A percentile compares a stretch with the other conserved stretches of the same genome.
Evolutionary conservation across 768 basidiomycete genomes (phyloP).

Genomic region (Agaricus sinodeliciosus): DNA sequence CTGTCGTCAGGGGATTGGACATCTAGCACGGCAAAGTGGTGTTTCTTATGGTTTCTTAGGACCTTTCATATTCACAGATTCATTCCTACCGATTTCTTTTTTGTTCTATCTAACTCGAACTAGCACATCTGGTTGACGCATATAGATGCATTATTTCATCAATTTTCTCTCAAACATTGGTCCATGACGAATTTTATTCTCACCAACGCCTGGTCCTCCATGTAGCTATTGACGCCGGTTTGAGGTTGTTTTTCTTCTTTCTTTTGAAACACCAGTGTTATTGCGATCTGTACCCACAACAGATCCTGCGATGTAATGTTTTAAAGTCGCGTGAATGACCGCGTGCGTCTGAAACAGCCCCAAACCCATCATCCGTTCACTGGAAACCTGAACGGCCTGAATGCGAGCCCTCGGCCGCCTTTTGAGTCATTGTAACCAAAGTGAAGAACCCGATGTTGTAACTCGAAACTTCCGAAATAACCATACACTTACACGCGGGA

Average conservation of each 20-base stretch:
- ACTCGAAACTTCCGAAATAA: no score
- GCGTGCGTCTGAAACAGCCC: conserved; percentile 1
- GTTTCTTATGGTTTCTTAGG: neutral
- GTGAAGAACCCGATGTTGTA: no score
- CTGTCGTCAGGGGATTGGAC: neutral
- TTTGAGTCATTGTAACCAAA: no score
- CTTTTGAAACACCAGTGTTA: neutral
- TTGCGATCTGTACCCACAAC: neutral
- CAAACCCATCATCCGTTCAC: neutral
- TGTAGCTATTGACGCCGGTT: no score
- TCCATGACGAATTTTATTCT: no score
- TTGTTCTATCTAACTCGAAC: no score
- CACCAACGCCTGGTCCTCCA: no score
- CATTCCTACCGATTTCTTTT: no score
- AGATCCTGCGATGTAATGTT: neutral
- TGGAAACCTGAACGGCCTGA: neutral
- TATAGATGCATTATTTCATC: neutral
- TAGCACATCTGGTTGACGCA: neutral
- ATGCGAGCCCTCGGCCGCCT: no score
- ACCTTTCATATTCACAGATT: neutral
- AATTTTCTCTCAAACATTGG: neutral
- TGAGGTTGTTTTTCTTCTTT: neutral
- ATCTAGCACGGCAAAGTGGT: neutral
- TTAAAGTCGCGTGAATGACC: neutral
- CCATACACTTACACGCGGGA: no score